phyloP scores from a whole-genome alignment of 805 yeast species.

The Starmerella etchellsii region DNA sequence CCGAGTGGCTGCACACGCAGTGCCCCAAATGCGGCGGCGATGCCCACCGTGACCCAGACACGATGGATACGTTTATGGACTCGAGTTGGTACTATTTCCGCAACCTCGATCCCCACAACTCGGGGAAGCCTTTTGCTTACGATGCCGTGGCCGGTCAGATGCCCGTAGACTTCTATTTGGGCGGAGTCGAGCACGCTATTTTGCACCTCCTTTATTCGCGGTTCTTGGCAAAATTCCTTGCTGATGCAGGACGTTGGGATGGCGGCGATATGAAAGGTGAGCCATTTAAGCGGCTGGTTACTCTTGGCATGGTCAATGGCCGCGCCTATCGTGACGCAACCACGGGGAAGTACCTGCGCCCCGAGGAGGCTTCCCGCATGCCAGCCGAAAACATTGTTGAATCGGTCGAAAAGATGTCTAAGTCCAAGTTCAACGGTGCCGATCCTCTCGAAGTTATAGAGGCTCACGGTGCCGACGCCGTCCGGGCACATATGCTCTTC shows the following conservation, averaged over 20 bases:
- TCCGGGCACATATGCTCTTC: conserved; percentile 83
- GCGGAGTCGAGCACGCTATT: conserved; percentile 96
- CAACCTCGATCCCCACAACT: conserved; percentile 61
- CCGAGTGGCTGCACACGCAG: conserved; percentile 53
- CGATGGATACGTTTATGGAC: conserved; percentile 98
- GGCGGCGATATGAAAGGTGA: conserved; percentile 51
- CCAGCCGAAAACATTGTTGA: conserved; percentile 30
- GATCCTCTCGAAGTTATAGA: conserved; percentile 70
- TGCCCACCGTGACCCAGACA: conserved; percentile 86
- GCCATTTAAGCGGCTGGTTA: conserved; percentile 66
- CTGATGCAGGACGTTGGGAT: conserved; percentile 50
- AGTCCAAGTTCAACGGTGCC: conserved; percentile 88
- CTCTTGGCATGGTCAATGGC: conserved; percentile 98
- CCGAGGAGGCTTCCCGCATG: conserved; percentile 48
- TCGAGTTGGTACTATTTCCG: conserved; percentile 94
- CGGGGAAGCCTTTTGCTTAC: conserved; percentile 38
- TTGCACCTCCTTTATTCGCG: conserved; percentile 78
- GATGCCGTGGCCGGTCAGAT: conserved; percentile 37
- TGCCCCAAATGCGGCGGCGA: conserved; percentile 67
- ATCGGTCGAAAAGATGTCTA: conserved; percentile 86
- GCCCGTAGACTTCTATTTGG: conserved; percentile 86
- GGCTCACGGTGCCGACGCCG: conserved; percentile 82
- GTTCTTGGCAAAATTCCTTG: conserved; percentile 69
- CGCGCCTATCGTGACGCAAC: conserved; percentile 62
- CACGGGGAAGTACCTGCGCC: conserved; percentile 62